phyloP scores from a whole-genome alignment of 176 grass and related monocot genomes.

The Lolium rigidum region DNA sequence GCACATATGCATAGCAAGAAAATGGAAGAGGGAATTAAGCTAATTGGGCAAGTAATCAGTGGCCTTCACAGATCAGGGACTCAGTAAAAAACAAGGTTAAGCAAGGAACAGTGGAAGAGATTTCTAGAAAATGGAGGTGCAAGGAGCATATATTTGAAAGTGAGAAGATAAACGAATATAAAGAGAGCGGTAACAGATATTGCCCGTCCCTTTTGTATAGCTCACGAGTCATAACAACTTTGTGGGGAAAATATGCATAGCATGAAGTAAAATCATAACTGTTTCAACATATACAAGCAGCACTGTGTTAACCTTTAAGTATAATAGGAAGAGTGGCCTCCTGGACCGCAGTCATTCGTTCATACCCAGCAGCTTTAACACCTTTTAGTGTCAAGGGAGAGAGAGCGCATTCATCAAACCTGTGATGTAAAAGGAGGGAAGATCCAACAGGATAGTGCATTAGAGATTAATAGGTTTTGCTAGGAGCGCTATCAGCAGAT shows the following conservation, averaged over 20 bases:
- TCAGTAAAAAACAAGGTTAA: slow-evolving; percentile 16
- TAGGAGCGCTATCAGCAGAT: neutral
- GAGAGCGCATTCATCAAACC: slow-evolving; percentile 84
- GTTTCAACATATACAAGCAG: slow-evolving; percentile 32
- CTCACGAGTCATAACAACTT: slow-evolving; percentile 25
- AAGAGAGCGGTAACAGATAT: neutral
- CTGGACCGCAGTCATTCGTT: slow-evolving; percentile 89
- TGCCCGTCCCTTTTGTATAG: neutral
- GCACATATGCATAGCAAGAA: slow-evolving; percentile 14
- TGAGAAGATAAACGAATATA: slow-evolving; percentile 20
- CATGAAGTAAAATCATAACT: slow-evolving; percentile 30
- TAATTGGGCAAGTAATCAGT: neutral
- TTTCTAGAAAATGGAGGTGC: slow-evolving; percentile 20
- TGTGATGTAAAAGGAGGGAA: slow-evolving; percentile 39
- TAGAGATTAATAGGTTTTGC: slow-evolving; percentile 5
- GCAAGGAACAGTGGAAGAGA: neutral
- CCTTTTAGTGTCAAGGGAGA: slow-evolving; percentile 94
- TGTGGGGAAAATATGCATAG: slow-evolving; percentile 7
- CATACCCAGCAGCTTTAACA: slow-evolving; percentile 90
- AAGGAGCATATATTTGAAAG: neutral
- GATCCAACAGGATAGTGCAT: slow-evolving; percentile 16
- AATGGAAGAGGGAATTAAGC: neutral
- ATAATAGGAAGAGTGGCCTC: slow-evolving; percentile 92
- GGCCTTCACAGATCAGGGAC: slow-evolving; percentile 1
- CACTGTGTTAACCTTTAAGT: slow-evolving; percentile 79